These are phyloP conservation scores for Cudoniella acicularis DNA, from an alignment of 495 filamentous ascomycete genomes.

Conservation along the genomic window DNA sequence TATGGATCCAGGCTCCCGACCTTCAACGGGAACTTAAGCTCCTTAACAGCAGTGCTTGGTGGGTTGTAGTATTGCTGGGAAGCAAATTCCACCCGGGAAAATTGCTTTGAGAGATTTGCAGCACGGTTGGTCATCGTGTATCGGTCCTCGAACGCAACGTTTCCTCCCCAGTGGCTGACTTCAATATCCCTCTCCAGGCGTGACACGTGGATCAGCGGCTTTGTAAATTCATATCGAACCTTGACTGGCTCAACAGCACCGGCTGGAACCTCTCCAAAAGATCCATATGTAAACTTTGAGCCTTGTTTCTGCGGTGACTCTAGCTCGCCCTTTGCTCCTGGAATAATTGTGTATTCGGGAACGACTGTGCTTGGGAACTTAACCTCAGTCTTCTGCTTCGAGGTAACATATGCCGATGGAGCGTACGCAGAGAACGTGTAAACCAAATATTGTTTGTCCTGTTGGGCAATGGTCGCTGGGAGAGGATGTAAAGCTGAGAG, in stretches of 20 bases:
- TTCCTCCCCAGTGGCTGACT: conserved; percentile 97
- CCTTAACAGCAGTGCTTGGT: conserved; percentile 71
- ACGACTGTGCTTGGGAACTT: conserved; percentile 77
- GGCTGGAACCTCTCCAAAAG: conserved; percentile 73
- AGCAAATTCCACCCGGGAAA: conserved; percentile 82
- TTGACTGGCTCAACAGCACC: conserved; percentile 66
- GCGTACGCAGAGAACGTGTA: conserved; percentile 81
- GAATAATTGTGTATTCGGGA: conserved; percentile 77
- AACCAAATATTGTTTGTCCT: conserved; percentile 79
- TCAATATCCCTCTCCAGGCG: conserved; percentile 85
- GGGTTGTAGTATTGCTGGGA: conserved; percentile 73
- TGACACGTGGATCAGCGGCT: conserved; percentile 74
- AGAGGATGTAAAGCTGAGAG: conserved; percentile 72
- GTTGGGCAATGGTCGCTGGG: conserved; percentile 74
- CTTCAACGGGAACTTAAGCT: conserved; percentile 73
- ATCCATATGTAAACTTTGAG: conserved; percentile 84
- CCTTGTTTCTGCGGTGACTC: conserved; percentile 80
- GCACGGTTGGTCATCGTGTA: conserved; percentile 86
- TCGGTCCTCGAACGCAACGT: conserved; percentile 88
- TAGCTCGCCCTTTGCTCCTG: conserved; percentile 52
- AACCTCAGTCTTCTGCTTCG: conserved; percentile 94
- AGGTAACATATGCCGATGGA: conserved; percentile 74
- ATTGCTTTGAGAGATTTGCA: conserved; percentile 77
- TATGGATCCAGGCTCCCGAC: conserved; percentile 80
- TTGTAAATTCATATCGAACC: conserved; percentile 94